These are phyloP conservation scores for Venturia carpophila DNA, from an alignment of 2,329 filamentous ascomycete genomes.

Conservation along the genomic window DNA sequence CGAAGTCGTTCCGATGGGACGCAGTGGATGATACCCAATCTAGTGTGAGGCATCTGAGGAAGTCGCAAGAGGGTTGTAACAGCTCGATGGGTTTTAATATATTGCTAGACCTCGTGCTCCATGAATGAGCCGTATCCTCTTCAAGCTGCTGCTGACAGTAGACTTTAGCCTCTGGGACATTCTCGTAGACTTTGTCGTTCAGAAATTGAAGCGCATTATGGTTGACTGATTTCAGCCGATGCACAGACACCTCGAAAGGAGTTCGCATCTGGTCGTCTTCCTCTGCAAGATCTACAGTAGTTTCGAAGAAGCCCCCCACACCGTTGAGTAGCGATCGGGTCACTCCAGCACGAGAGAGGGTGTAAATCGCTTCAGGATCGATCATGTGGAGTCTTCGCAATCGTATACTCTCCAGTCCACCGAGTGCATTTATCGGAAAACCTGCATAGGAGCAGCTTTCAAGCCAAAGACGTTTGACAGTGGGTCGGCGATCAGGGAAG, in stretches of 20 bases:
- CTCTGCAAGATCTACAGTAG: slow-evolving; percentile 25
- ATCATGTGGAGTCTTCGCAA: slow-evolving; percentile 35
- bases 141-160: not conserved
- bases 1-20: slow-evolving; percentile 16
- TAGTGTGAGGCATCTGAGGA: slow-evolving; percentile 29
- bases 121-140: not conserved
- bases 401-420: slow-evolving; percentile 34
- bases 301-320: slow-evolving; percentile 27
- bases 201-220: slow-evolving; percentile 18
- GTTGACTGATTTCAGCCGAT: slow-evolving; percentile 21
- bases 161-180: slow-evolving; percentile 3
- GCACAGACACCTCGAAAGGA: slow-evolving; percentile 16
- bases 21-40: slow-evolving; percentile 29
- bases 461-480: slow-evolving; percentile 38
- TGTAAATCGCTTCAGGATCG: slow-evolving; percentile 23
- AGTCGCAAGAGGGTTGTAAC: slow-evolving; percentile 19
- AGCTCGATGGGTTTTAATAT: slow-evolving; percentile 13
- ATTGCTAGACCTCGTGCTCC: slow-evolving; percentile 9
- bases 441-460: slow-evolving; percentile 36
- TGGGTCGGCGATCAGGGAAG: slow-evolving; percentile 26
- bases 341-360: slow-evolving; percentile 25
- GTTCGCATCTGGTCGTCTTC: slow-evolving; percentile 15
- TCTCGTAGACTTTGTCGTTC: slow-evolving; percentile 16
- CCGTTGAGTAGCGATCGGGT: slow-evolving; percentile 7
- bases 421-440: slow-evolving; percentile 22